Evolutionary conservation across 768 basidiomycete species (phyloP).

Genomic region (Tulasnella sp.): DNA sequence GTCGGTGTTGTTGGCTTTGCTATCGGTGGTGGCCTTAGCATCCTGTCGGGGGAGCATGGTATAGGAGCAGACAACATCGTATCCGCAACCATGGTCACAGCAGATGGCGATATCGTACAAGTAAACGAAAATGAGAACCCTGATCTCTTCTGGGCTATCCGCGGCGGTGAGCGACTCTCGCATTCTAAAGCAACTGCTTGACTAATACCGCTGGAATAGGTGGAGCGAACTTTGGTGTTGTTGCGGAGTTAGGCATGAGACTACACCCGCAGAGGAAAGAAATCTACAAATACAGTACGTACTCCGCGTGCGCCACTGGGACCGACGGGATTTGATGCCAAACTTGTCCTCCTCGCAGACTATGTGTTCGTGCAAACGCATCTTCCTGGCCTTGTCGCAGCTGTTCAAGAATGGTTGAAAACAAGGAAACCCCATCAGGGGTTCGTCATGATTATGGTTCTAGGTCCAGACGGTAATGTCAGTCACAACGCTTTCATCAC

Average conservation of each 20-base stretch:
- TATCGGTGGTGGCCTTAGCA: slow-evolving; percentile 22
- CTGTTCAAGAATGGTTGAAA: not conserved
- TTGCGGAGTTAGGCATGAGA: slow-evolving; percentile 5
- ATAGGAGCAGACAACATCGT: slow-evolving; percentile 21
- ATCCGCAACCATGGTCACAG: slow-evolving; percentile 17
- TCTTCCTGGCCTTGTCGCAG: not conserved
- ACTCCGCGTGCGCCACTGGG: not conserved
- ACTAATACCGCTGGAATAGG: not conserved
- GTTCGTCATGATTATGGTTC: not conserved
- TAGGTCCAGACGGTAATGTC: not conserved
- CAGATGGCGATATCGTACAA: slow-evolving; percentile 5
- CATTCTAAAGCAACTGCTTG: not conserved
- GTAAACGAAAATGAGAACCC: not conserved
- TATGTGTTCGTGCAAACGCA: not conserved
- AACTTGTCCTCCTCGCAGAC: not conserved
- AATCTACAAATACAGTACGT: not conserved
- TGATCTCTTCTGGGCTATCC: slow-evolving; percentile 19
- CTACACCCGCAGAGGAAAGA: slow-evolving; percentile 4
- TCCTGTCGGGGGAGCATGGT: slow-evolving; percentile 20
- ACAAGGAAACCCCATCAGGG: not conserved
- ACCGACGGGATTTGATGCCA: too few relatives aligned
- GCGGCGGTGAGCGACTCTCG: slow-evolving; percentile 18
- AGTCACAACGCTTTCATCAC: not conserved
- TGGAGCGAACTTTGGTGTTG: slow-evolving; percentile 8
- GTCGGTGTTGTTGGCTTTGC: not conserved